Percentiles rank a stretch among this genome's conserved stretches.
Conservation (phyloP, 805 yeast genomes). For the Sugiyamaella qingdaonensis region DNA sequence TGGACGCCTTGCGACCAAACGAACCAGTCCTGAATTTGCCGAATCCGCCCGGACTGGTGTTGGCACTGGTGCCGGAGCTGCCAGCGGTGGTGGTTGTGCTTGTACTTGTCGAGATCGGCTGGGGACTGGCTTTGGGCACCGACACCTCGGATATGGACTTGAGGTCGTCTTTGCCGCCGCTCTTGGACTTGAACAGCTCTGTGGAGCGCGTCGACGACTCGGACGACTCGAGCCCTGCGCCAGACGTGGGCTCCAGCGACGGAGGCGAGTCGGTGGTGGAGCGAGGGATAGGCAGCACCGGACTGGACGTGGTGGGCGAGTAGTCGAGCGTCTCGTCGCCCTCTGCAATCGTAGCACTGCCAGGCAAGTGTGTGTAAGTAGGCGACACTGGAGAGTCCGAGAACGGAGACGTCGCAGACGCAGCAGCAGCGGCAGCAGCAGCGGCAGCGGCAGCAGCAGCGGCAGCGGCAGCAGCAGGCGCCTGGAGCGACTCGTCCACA, state of each 20-base stretch:
- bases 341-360: constrained; percentile 2
- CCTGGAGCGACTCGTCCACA: constrained; percentile 19
- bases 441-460: constrained; percentile 2
- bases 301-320: constrained; percentile 3
- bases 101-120: neutral
- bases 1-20: constrained; percentile 10
- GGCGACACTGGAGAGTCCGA: neutral
- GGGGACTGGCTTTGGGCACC: neutral
- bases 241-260: constrained; percentile 2
- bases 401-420: neutral
- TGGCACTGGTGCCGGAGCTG: neutral
- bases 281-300: constrained; percentile 5
- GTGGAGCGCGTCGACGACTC: constrained; percentile 4
- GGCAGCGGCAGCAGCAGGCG: constrained; percentile 16
- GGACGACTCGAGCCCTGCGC: neutral
- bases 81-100: neutral
- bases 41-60: constrained; percentile 2
- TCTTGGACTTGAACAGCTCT: constrained; percentile 2
- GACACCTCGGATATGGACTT: constrained; percentile 3
- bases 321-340: neutral
- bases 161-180: constrained; percentile 1
- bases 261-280: constrained; percentile 5
- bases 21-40: constrained; percentile 7
- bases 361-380: constrained; percentile 4
- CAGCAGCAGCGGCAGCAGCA: neutral